Evolutionary conservation across 108 stramenopile species (phyloP), one percentile per base, ranked within the genome.

Genomic region (Skeletonema marinoi): DNA sequence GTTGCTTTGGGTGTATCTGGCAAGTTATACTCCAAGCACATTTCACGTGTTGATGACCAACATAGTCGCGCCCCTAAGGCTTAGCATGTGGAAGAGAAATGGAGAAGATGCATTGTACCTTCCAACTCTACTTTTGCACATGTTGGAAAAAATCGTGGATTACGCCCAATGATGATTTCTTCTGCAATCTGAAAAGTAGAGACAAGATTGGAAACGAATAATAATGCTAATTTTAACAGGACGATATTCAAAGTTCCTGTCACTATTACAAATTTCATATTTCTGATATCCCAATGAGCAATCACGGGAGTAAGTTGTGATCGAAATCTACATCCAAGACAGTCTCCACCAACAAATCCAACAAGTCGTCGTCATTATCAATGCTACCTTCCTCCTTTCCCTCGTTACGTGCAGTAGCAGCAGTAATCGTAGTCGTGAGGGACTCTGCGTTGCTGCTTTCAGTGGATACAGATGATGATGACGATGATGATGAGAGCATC

Each of bases 321-420:
- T 81, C 74, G 38, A 81, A 81, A n/a, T 81, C 80, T 2, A 13
- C 73, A 60, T 75, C 80, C 7, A 81, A 39, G n/a, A n/a, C n/a
- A 2, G 70, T 71, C 48, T 81, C 73, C 2, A 65, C 80, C 73
- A 81, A 70, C 13, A 81, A 58, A 59, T 81, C 80, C 64, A 81
- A 54, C 12, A 81, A 71, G 14, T 74, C 69, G 8, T 75, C 80
- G 38, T 71, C 80, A 31, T 14, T 54, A 9, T 25, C 54, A 25
- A 25, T 25, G 7, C n/a, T 56, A 25, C 25, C 9, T 10, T 25
- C 21, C 9, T 56, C 25, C 10, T 29, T 6, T 0, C 54, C 25
- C 25, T 56, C 54, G 6, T n/a, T 25, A 25, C 54, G 29, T 25
- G 54, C 2, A 56, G 21, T 10, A n/a, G 44, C 44, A 46, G 14